Conservation (phyloP, 495 filamentous ascomycete species). For the Xylaria telfairii region DNA sequence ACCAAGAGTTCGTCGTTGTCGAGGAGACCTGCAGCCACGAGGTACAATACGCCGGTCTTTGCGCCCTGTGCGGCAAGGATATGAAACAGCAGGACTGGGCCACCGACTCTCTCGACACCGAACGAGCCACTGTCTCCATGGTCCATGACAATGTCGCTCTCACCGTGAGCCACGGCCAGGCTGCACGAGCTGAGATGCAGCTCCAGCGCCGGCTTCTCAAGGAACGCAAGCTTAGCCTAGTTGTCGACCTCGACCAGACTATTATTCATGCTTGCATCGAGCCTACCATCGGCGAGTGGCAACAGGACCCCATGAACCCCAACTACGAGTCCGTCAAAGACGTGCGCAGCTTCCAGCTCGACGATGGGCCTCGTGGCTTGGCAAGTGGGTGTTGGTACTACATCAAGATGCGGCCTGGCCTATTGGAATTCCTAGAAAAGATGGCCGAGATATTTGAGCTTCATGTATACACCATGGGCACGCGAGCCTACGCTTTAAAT, state of each 20-base stretch:
- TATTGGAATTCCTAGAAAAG: conserved; percentile 80
- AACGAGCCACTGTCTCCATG: conserved; percentile 90
- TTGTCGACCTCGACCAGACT: conserved; percentile 97
- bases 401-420: conserved; percentile 95
- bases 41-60: conserved; percentile 88
- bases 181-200: conserved; percentile 80
- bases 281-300: conserved; percentile 95
- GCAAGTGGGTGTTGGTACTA: conserved; percentile 87
- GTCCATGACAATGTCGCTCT: conserved; percentile 86
- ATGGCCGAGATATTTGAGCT: conserved; percentile 87
- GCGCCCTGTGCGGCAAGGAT: conserved; percentile 91
- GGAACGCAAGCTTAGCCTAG: conserved; percentile 82
- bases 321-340: conserved; percentile 92
- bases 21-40: conserved; percentile 92
- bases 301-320: conserved; percentile 82
- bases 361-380: conserved; percentile 73
- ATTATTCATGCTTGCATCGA: conserved; percentile 99
- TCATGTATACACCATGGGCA: conserved; percentile 99
- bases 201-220: conserved; percentile 81
- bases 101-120: conserved; percentile 62
- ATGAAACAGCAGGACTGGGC: conserved; percentile 76
- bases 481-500: conserved; percentile 87
- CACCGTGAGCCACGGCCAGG: conserved; percentile 75
- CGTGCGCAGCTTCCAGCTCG: conserved; percentile 85
- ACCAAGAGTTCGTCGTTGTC: conserved; percentile 71